These are phyloP conservation scores for Pyrenophora tritici-repentis DNA, from an alignment of 2,329 filamentous ascomycete species.

Conservation along the genomic window DNA sequence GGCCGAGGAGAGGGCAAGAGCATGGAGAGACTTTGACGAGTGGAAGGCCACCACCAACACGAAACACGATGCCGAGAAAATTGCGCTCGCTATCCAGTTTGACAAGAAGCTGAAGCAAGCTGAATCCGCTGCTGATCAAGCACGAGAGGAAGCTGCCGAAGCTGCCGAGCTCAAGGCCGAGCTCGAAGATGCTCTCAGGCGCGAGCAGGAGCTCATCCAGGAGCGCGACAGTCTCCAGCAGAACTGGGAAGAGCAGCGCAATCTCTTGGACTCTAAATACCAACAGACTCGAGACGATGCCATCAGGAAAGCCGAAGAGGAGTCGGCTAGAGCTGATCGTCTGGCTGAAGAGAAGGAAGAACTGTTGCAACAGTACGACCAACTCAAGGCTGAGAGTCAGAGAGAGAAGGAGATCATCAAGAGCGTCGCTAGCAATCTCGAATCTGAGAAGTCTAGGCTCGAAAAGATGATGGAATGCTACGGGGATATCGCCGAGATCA, in stretches of 20 bases:
- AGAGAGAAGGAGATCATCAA: slow-evolving; percentile 46
- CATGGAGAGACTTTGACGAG: slow-evolving; percentile 50
- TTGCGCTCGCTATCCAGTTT: slow-evolving; percentile 47
- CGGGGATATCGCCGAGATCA: slow-evolving; percentile 50
- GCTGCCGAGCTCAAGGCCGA: slow-evolving; percentile 42
- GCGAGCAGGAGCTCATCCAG: slow-evolving; percentile 51
- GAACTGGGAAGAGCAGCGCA: slow-evolving; percentile 57
- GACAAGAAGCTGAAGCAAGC: slow-evolving; percentile 52
- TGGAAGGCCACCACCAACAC: slow-evolving; percentile 47
- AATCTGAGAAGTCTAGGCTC: slow-evolving; percentile 49
- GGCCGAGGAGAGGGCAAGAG: slow-evolving; percentile 42
- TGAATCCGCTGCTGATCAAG: slow-evolving; percentile 55
- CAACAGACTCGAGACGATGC: slow-evolving; percentile 45
- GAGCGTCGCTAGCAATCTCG: slow-evolving; percentile 48
- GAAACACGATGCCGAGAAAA: slow-evolving; percentile 47
- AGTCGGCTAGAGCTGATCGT: slow-evolving; percentile 35
- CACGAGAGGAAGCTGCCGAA: slow-evolving; percentile 52
- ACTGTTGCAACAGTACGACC: slow-evolving; percentile 37
- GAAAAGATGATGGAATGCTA: slow-evolving; percentile 52
- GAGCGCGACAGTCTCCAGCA: slow-evolving; percentile 58
- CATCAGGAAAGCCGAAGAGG: slow-evolving; percentile 42
- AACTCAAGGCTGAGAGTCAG: slow-evolving; percentile 41
- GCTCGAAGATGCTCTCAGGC: slow-evolving; percentile 53
- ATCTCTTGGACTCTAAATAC: slow-evolving; percentile 3
- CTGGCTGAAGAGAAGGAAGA: slow-evolving; percentile 45